Evolutionary conservation across 2,329 filamentous ascomycete species (phyloP).

Genomic region (Xylaria digitata): DNA sequence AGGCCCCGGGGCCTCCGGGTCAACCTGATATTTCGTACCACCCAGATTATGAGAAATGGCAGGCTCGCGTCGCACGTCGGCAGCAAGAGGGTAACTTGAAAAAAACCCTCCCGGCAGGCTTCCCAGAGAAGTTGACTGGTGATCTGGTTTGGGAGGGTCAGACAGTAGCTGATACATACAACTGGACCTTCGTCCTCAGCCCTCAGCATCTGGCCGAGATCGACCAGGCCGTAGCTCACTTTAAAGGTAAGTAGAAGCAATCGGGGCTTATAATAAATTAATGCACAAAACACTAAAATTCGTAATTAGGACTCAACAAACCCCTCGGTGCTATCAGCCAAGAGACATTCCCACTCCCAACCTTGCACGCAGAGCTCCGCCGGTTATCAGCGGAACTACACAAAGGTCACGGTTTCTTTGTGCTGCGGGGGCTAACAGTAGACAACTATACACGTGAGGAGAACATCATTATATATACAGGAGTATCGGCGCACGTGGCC

Average conservation of each 20-base stretch:
- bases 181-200: constrained; percentile 65
- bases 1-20: constrained; percentile 50
- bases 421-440: constrained; percentile 68
- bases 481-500: constrained; percentile 69
- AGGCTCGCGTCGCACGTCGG: constrained; percentile 60
- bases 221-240: constrained; percentile 54
- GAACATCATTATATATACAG: constrained; percentile 69
- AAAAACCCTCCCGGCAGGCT: constrained; percentile 60
- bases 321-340: constrained; percentile 57
- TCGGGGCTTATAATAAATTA: background rate
- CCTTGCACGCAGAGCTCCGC: constrained; percentile 61
- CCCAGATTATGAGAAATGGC: constrained; percentile 65
- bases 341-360: constrained; percentile 67
- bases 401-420: constrained; percentile 69
- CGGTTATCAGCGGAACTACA: constrained; percentile 66
- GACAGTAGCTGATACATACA: constrained; percentile 58
- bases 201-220: constrained; percentile 63
- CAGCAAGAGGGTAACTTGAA: constrained; percentile 55
- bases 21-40: constrained; percentile 68
- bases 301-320: constrained; percentile 39
- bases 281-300: background rate
- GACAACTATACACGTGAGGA: constrained; percentile 65
- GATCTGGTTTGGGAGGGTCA: constrained; percentile 69
- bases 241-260: constrained; percentile 51
- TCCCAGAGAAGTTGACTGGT: constrained; percentile 60